Conservation (phyloP, 2,329 filamentous ascomycete genomes). For the Microcera coccophila region DNA sequence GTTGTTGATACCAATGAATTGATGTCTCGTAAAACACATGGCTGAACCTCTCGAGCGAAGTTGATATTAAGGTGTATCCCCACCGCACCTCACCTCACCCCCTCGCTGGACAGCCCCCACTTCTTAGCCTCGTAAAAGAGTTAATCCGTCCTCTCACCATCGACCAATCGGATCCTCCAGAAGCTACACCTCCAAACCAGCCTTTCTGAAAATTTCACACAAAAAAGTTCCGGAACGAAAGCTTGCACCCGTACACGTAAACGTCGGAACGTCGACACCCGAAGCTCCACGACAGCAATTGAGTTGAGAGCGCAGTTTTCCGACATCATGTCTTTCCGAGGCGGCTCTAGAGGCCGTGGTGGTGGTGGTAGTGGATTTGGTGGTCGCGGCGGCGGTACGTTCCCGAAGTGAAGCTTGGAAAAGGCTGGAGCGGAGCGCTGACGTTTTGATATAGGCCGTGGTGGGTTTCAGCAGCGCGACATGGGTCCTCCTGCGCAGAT, state of each 20-base stretch:
- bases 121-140: slow-evolving; percentile 10
- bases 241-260: slow-evolving; percentile 4
- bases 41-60: too few relatives aligned
- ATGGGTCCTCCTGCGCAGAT: slow-evolving; percentile 38
- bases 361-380: slow-evolving; percentile 33
- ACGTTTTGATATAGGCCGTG: slow-evolving; percentile 28
- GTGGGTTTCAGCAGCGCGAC: slow-evolving; percentile 39
- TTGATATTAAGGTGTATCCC: neutral
- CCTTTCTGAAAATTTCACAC: slow-evolving; percentile 30
- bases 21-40: too few relatives aligned
- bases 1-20: too few relatives aligned
- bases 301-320: slow-evolving; percentile 1
- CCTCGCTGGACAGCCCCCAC: slow-evolving; percentile 1
- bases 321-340: slow-evolving; percentile 37
- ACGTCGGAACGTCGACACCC: slow-evolving; percentile 7
- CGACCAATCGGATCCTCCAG: slow-evolving; percentile 19
- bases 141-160: slow-evolving; percentile 15
- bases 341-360: slow-evolving; percentile 34
- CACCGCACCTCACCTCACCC: neutral
- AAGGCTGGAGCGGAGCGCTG: slow-evolving; percentile 6
- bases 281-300: slow-evolving; percentile 6
- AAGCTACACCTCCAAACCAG: slow-evolving; percentile 21
- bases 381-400: slow-evolving; percentile 35
- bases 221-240: slow-evolving; percentile 20
- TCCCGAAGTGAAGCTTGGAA: neutral